A percentile compares a stretch with the other conserved stretches of the same genome.
Conservation (phyloP, 1,284 basidiomycete species). For the Hemileia vastatrix region DNA sequence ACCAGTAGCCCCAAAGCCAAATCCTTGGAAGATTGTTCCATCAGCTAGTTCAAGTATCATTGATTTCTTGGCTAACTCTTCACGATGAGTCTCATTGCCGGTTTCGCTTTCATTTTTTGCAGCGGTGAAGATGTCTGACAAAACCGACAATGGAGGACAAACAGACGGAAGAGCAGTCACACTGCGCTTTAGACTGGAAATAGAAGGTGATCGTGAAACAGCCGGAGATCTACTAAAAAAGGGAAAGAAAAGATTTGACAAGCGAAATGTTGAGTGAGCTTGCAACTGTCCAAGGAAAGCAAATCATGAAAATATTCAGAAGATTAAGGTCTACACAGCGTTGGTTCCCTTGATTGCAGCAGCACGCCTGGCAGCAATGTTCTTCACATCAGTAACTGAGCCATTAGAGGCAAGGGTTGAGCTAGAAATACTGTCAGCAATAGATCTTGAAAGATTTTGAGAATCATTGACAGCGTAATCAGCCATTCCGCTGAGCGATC, state of each 20-base stretch:
- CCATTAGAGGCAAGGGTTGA: neutral
- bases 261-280: neutral
- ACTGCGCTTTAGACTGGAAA: constrained; percentile 8
- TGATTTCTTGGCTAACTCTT: constrained; percentile 34
- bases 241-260: neutral
- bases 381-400: neutral
- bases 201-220: constrained; percentile 21
- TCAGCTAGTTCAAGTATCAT: constrained; percentile 82
- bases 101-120: constrained; percentile 17
- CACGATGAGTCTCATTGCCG: constrained; percentile 6
- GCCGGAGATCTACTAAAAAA: constrained; percentile 16
- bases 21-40: constrained; percentile 76
- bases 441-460: too few species aligned
- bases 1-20: constrained; percentile 82
- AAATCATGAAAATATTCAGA: neutral
- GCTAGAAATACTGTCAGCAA: too few species aligned
- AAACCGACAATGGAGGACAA: constrained; percentile 6
- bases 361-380: constrained; percentile 22
- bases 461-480: too few species aligned
- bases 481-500: too few species aligned
- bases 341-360: constrained; percentile 23
- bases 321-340: constrained; percentile 12
- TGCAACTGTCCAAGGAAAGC: neutral
- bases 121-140: constrained; percentile 11
- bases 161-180: constrained; percentile 18